Conservation (phyloP, 352 stramenopile species). For the Phytopythium ostracodes region DNA sequence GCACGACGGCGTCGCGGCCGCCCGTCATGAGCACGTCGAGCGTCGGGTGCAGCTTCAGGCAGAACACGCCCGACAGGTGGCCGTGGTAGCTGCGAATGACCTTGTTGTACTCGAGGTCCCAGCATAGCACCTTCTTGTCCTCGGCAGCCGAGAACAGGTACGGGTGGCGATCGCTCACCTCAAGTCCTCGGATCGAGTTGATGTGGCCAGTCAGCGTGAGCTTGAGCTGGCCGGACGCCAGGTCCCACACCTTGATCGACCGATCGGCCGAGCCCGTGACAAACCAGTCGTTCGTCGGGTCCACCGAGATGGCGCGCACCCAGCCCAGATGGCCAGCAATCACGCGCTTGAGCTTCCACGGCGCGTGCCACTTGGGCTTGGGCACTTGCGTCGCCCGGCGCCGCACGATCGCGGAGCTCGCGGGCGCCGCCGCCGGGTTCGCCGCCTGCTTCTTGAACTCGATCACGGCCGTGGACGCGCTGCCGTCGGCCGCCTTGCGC, state of each 20-base stretch:
- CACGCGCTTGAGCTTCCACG: conserved; percentile 98
- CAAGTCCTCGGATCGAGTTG: conserved; percentile 95
- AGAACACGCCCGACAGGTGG: conserved; percentile 99
- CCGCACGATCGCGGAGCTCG: conserved; percentile 73
- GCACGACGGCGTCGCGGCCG: conserved; percentile 86
- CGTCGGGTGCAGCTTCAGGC: conserved; percentile 96
- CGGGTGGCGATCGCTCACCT: conserved; percentile 93
- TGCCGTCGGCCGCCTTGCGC: conserved; percentile 26
- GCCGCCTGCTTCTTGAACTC: conserved; percentile 59
- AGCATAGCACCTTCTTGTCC: conserved; percentile 99
- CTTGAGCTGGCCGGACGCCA: conserved; percentile 96
- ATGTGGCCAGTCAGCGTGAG: conserved; percentile 99
- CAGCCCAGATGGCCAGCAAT: conserved; percentile 94
- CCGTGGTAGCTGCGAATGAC: conserved; percentile 99
- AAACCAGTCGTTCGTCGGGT: conserved; percentile 99
- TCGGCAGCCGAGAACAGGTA: conserved; percentile 98
- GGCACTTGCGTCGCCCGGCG: conserved; percentile 86
- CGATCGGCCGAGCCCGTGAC: conserved; percentile 96
- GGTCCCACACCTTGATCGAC: conserved; percentile 98
- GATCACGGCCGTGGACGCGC: conserved; percentile 38
- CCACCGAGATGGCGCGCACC: conserved; percentile 97
- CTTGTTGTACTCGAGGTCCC: conserved; percentile 99
- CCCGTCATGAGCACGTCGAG: conserved; percentile 98
- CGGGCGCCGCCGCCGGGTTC: conserved; percentile 17
- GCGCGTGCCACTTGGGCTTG: conserved; percentile 97